Evolutionary conservation across 1,139 yeast species (phyloP), one percentile per base, ranked within the genome.

Genomic region (Hemisphaericaspora lyxosophila): DNA sequence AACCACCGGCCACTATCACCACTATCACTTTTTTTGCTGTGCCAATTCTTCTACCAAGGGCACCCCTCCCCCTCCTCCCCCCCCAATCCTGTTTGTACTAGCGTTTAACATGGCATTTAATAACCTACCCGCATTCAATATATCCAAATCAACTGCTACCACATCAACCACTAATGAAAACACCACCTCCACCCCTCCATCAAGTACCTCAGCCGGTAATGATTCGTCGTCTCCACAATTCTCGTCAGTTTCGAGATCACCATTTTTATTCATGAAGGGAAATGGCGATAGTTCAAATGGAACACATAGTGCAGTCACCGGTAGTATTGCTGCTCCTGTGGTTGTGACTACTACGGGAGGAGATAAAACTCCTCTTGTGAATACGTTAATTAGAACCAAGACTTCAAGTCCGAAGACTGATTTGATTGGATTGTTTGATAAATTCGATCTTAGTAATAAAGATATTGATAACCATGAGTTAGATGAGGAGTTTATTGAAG

Each of bases 131-230:
- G 59, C 62, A n/a, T 70, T 69, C 47, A 68, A 57, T 42, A 56
- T 68, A 14, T 53, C 69, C 33, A 70, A 70, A 48, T 53, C 75
- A 6, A 57, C 66, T 2, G 65, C 76, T n/a, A 70, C 76, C 3
- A 70, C 75, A 2, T 68, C 74, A 18, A 68, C 74, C 11, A 60
- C 66, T 16, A 67, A 66, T 41, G 55, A 67, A 24, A 62, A 53
- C 39, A 57, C 66, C 2, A 51, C 56, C 0, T 60, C 67, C 4
- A 49, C 53, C n/a, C 49, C 56, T 25, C 47, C 48, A 31, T 36
- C 44, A 35, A 29, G 41, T 31, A 19, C 27, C 5, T 19, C n/a
- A 9, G 7, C 29, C 7, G 33, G 33, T 5, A 3, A 30, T 19
- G 41, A 28, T 20, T 17, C n/a, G n/a, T n/a, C n/a, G n/a, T n/a